These are phyloP conservation scores for Porcisia hertigi DNA, from an alignment of 208 protist genomes.

Conservation along the genomic window DNA sequence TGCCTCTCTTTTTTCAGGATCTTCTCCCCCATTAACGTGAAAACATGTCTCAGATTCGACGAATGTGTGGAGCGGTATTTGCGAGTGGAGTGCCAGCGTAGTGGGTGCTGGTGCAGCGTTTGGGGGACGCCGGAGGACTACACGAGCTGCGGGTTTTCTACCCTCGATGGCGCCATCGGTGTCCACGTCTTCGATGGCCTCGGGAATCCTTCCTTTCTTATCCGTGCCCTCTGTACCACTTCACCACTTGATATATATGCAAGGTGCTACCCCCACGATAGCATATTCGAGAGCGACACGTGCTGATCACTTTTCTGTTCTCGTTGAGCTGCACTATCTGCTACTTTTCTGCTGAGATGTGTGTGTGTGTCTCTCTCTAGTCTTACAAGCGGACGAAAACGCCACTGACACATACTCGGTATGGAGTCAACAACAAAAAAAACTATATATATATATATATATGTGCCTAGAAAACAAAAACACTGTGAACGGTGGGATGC, in stretches of 20 bases:
- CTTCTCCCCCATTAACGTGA: slow-evolving; percentile 58
- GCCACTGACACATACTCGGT: not conserved
- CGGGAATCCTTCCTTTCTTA: slow-evolving; percentile 56
- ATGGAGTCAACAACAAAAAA: not conserved
- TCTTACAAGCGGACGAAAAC: not conserved
- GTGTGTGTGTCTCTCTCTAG: not conserved
- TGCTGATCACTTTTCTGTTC: not conserved
- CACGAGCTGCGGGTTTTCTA: slow-evolving; percentile 26
- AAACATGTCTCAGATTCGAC: slow-evolving; percentile 35
- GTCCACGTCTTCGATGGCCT: slow-evolving; percentile 52
- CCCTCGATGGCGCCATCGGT: slow-evolving; percentile 51
- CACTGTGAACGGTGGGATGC: not conserved
- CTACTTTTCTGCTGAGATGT: not conserved
- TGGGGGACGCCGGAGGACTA: slow-evolving; percentile 70
- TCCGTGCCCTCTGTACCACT: slow-evolving; percentile 46
- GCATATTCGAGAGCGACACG: slow-evolving; percentile 4
- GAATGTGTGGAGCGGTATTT: slow-evolving; percentile 35
- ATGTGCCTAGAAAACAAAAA: not conserved
- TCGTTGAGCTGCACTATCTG: not conserved
- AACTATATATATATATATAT: too few relatives aligned
- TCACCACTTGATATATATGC: slow-evolving; percentile 37
- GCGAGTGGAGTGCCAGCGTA: slow-evolving; percentile 40
- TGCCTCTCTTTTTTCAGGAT: slow-evolving; percentile 46
- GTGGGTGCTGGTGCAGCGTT: slow-evolving; percentile 64
- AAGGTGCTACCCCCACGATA: slow-evolving; percentile 44